Conservation (phyloP, 306 rosid species). For the Amphicarpaea edgeworthii region DNA sequence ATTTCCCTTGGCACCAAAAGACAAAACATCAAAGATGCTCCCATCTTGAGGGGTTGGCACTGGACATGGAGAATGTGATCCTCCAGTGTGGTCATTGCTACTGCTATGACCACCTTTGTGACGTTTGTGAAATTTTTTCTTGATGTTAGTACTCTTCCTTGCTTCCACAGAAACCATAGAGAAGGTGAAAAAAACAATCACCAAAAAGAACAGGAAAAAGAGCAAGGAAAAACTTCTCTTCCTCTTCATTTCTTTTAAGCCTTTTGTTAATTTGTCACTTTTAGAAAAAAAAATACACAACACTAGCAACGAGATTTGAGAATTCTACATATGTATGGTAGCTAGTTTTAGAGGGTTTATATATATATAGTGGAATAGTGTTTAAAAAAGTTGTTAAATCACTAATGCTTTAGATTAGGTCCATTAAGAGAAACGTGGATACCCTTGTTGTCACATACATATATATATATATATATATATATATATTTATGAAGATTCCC, state of each 20-base stretch:
- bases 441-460: slow-evolving; percentile 39
- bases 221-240: slow-evolving; percentile 48
- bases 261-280: slow-evolving; percentile 15
- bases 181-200: slow-evolving; percentile 52
- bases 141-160: slow-evolving; percentile 63
- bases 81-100: slow-evolving; percentile 41
- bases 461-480: no score
- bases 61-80: slow-evolving; percentile 52
- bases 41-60: slow-evolving; percentile 59
- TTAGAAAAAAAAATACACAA: not conserved
- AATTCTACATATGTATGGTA: slow-evolving; percentile 42
- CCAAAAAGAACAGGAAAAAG: slow-evolving; percentile 48
- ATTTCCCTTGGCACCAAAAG: slow-evolving; percentile 85
- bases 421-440: slow-evolving; percentile 35
- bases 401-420: slow-evolving; percentile 23
- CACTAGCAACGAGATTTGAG: no score
- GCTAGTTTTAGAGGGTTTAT: slow-evolving; percentile 61
- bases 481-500: slow-evolving; percentile 52
- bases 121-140: slow-evolving; percentile 57
- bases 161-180: slow-evolving; percentile 65
- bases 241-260: slow-evolving; percentile 53
- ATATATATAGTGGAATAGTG: slow-evolving; percentile 44
- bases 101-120: slow-evolving; percentile 48
- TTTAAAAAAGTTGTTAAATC: slow-evolving; percentile 17
- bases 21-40: slow-evolving; percentile 59